Percentiles rank a stretch among this genome's conserved stretches.
Conservation (phyloP, 164 flowering plant genomes). For the Sextonia rubra region DNA sequence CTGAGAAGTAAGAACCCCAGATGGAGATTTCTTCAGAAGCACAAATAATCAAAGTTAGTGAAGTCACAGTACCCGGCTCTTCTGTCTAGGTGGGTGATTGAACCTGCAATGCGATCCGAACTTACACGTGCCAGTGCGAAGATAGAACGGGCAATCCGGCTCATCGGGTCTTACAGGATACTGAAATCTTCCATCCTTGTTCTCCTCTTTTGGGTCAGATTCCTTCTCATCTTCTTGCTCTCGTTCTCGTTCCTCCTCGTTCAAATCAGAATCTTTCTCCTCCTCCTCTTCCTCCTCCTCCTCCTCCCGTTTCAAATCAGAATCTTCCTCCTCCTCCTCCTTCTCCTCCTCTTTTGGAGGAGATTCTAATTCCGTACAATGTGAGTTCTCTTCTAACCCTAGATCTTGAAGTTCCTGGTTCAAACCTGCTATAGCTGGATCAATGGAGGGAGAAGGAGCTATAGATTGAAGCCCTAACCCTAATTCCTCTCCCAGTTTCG, state of each 20-base stretch:
- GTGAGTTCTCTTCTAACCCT: conserved; percentile 13
- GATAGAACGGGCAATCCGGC: conserved; percentile 66
- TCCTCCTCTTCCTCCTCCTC: too few species aligned
- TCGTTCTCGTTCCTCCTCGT: too few species aligned
- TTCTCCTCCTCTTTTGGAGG: not conserved
- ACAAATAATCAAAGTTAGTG: too few species aligned
- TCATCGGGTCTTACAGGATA: conserved; percentile 66
- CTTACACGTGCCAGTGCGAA: conserved; percentile 63
- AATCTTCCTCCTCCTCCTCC: too few species aligned
- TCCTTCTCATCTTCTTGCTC: too few species aligned
- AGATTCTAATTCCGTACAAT: not conserved
- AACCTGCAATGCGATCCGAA: conserved; percentile 62
- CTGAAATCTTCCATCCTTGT: conserved; percentile 6
- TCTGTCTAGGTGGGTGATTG: conserved; percentile 54
- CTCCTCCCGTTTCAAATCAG: too few species aligned
- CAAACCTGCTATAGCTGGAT: conserved; percentile 1
- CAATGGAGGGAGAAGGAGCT: not conserved
- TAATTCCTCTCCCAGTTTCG: not conserved
- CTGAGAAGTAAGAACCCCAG: too few species aligned
- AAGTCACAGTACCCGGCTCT: conserved; percentile 23
- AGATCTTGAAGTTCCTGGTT: conserved; percentile 15
- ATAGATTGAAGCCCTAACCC: not conserved
- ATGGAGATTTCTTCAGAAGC: too few species aligned
- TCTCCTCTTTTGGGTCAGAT: not conserved
- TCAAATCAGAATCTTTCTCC: too few species aligned